Evolutionary conservation across 306 rosid species (phyloP), one percentile per base, ranked within the genome.

Genomic region (Sicyos baderoa): DNA sequence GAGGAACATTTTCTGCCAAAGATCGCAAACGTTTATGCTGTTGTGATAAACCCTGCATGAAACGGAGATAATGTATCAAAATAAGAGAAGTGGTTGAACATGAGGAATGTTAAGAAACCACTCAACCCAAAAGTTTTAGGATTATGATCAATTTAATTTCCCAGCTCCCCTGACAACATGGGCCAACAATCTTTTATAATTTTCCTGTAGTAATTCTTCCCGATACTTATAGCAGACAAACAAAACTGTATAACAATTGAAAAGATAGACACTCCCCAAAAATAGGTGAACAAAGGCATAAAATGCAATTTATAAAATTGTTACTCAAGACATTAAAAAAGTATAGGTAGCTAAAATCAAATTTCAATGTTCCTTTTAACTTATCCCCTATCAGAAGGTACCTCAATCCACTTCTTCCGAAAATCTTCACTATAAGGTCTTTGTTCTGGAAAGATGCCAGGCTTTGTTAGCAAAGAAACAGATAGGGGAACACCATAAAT

Each of bases 391-490:
- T 19, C 55, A 55, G 62, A 17, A 6, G 66, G 54, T 83, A 87
- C 98, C 98, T 89, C 98, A 77, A 93, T 80, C 98, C 98, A 93
- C 83, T 93, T 89, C 79, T 88, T 89, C 51, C 86, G 86, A 63
- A 78, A 76, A 74, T 89, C 98, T 83, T 93, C 98, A 54, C 91
- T 77, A 58, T 85, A 82, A 6, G 85, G 74, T 77, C 84, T 88
- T 81, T 78, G 84, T 69, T 93, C 98, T 16, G 98, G 98, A 75
- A 83, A 93, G 71, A 84, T 49, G 54, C 91, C 87, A 9, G 97
- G 82, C 83, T 87, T 89, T 21, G 86, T 84, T 75, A 89, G 86
- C 58, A 84, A 88, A 53, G 88, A 76, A 75, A 87, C 98, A 54
- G 91, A 84, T 80, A 93, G 98, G 74, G 97, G 87, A 77, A 82